phyloP scores from a whole-genome alignment of 805 yeast species.

The Ogataea polymorpha region DNA sequence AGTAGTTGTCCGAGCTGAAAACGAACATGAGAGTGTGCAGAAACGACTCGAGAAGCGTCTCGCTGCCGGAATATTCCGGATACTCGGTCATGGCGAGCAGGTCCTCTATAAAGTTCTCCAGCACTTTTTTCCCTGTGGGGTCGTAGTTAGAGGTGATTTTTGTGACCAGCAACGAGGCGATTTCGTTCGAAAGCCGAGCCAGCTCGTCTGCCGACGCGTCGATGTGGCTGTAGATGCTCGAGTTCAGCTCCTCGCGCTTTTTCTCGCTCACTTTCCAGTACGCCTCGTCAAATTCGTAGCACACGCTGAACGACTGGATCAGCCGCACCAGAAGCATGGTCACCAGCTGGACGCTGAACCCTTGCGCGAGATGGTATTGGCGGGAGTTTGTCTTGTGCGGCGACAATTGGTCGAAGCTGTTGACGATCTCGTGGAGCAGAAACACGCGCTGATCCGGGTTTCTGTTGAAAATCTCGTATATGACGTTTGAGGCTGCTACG shows the following conservation, averaged over 20 bases:
- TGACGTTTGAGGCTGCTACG: slow-evolving; percentile 32
- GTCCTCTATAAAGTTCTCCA: slow-evolving; percentile 60
- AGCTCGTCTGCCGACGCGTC: slow-evolving; percentile 10
- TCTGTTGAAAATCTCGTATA: slow-evolving; percentile 38
- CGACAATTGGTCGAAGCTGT: slow-evolving; percentile 49
- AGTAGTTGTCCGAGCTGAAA: slow-evolving; percentile 37
- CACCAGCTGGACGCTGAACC: slow-evolving; percentile 46
- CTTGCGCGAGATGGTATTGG: slow-evolving; percentile 41
- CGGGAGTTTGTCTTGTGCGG: slow-evolving; percentile 41
- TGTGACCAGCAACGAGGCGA: slow-evolving; percentile 30
- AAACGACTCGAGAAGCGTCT: slow-evolving; percentile 44
- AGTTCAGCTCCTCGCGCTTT: slow-evolving; percentile 9
- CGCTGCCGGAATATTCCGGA: slow-evolving; percentile 67
- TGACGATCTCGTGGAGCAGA: slow-evolving; percentile 57
- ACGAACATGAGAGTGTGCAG: slow-evolving; percentile 41
- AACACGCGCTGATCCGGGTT: slow-evolving; percentile 54
- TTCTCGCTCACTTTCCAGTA: slow-evolving; percentile 22
- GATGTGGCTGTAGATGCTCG: slow-evolving; percentile 10
- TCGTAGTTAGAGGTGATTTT: slow-evolving; percentile 34
- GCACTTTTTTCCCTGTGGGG: slow-evolving; percentile 31
- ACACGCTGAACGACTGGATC: slow-evolving; percentile 30
- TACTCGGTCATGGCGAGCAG: slow-evolving; percentile 43
- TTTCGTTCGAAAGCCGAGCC: slow-evolving; percentile 24
- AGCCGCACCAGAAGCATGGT: slow-evolving; percentile 44
- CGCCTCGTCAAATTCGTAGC: slow-evolving; percentile 21